Percentiles rank a stretch among this genome's conserved stretches.
phyloP scores from a whole-genome alignment of 768 basidiomycete species.

The Daedalea quercina region DNA sequence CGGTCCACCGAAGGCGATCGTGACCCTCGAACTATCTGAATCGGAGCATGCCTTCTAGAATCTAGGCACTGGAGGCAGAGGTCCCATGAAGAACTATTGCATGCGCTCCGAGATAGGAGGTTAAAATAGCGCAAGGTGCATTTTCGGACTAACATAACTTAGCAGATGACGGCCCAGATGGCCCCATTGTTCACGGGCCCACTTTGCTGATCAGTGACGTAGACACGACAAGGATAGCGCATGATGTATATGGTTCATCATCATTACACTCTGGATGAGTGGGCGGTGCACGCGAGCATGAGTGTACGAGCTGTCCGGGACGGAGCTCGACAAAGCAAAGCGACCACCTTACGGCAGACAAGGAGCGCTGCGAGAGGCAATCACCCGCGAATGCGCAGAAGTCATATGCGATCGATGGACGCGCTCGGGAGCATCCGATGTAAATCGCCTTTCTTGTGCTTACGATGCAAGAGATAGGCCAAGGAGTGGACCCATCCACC shows the following conservation, averaged over 20 bases:
- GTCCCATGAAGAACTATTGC: background rate
- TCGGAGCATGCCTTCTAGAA: constrained; percentile 1
- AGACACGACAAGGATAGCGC: background rate
- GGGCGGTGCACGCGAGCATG: background rate
- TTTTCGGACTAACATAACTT: background rate
- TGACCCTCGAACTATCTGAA: background rate
- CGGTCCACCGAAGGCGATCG: background rate
- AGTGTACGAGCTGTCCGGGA: background rate
- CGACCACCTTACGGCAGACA: background rate
- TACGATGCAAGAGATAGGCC: constrained; percentile 3
- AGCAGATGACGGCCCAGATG: background rate
- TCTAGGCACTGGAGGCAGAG: background rate
- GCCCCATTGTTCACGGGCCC: background rate
- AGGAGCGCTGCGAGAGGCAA: background rate
- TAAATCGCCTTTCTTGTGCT: background rate
- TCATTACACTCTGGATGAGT: no score
- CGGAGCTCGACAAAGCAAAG: background rate
- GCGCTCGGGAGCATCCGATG: background rate
- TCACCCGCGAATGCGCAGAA: background rate
- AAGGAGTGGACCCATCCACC: background rate
- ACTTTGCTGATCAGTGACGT: background rate
- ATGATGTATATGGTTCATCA: background rate
- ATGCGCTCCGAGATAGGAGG: constrained; percentile 1
- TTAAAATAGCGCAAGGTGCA: background rate
- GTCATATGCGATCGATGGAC: background rate